Percentiles rank a stretch among this genome's conserved stretches.
phyloP scores from a whole-genome alignment of 192 early-diverging fungal species.

The Pilobolus umbonatus region DNA sequence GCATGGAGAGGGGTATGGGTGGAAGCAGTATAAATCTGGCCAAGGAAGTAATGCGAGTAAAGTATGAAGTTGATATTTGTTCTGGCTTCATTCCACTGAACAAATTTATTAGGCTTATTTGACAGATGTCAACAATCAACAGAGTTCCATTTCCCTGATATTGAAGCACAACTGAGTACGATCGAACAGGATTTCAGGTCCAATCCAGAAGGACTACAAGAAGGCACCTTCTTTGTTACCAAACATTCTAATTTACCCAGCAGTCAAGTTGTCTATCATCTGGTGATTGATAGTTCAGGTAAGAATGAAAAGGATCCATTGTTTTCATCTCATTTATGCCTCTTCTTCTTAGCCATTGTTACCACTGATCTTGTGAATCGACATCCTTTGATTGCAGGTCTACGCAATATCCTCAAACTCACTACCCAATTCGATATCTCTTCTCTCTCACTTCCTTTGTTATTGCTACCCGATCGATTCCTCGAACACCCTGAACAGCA shows the following conservation, averaged over 20 bases:
- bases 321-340: not conserved
- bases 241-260: conserved; percentile 71
- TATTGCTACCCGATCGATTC: conserved; percentile 53
- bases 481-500: conserved; percentile 26
- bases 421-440: conserved; percentile 60
- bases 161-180: conserved; percentile 57
- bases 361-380: conserved; percentile 21
- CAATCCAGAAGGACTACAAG: conserved; percentile 29
- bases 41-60: conserved; percentile 34
- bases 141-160: conserved; percentile 70
- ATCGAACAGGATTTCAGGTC: conserved; percentile 51
- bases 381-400: conserved; percentile 48
- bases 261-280: conserved; percentile 69
- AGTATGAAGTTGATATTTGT: not conserved
- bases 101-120: conserved; percentile 53
- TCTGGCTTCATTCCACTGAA: not conserved
- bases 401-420: conserved; percentile 57
- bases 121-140: conserved; percentile 58
- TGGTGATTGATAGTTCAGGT: conserved; percentile 59
- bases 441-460: conserved; percentile 56
- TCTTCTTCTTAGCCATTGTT: conserved; percentile 15
- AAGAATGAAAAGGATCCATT: not conserved
- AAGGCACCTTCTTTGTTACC: conserved; percentile 74
- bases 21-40: conserved; percentile 27
- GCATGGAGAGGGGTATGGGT: conserved; percentile 8